Percentiles rank a stretch among this genome's conserved stretches.
phyloP scores from a whole-genome alignment of 495 filamentous ascomycete species.

The Neurospora sp. region DNA sequence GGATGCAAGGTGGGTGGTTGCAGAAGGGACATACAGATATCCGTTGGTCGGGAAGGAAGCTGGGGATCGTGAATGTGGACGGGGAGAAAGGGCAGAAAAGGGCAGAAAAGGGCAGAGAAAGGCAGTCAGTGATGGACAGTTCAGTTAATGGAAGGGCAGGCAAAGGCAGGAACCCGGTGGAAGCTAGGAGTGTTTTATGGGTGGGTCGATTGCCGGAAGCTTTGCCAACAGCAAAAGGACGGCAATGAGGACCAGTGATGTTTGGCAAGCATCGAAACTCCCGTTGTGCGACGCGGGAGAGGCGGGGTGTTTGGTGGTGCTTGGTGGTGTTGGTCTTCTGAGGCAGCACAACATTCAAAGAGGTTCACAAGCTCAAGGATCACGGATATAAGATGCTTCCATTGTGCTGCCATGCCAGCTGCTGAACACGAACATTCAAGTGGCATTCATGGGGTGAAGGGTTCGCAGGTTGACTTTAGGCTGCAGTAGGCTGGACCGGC shows the following conservation, averaged over 20 bases:
- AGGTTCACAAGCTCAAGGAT: background rate
- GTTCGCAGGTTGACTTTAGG: background rate
- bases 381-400: background rate
- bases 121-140: background rate
- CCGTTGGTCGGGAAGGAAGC: background rate
- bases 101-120: background rate
- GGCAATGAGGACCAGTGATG: background rate
- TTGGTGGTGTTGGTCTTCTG: background rate
- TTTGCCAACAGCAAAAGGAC: background rate
- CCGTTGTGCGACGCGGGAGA: background rate
- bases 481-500: background rate
- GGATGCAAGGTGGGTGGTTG: background rate
- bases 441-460: background rate
- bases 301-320: background rate
- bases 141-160: background rate
- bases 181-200: background rate
- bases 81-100: background rate
- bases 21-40: background rate
- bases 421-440: background rate
- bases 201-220: background rate
- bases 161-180: background rate
- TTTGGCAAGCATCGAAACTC: background rate
- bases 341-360: background rate
- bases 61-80: background rate
- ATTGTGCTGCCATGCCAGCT: background rate